phyloP scores from a whole-genome alignment of 1,284 basidiomycete species.

The Golubevia pallescens region DNA sequence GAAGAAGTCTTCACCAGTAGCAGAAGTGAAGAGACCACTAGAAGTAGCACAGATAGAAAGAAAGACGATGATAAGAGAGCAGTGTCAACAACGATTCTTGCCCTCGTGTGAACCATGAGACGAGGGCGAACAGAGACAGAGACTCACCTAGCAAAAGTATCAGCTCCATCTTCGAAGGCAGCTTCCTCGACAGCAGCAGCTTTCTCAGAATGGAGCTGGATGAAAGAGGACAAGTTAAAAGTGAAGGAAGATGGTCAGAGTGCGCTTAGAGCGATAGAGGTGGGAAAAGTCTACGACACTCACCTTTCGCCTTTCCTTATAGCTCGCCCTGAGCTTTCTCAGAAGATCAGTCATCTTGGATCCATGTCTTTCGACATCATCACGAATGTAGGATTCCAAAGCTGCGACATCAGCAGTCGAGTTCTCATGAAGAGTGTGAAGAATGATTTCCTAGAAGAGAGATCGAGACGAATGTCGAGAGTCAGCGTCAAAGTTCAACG shows the following conservation, averaged over 20 bases:
- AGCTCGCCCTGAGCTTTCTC: slow-evolving; percentile 81
- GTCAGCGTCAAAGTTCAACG: not conserved
- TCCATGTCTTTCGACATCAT: slow-evolving; percentile 85
- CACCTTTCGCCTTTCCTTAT: slow-evolving; percentile 74
- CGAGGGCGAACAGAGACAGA: slow-evolving; percentile 59
- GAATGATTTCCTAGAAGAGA: slow-evolving; percentile 78
- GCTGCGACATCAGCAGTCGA: slow-evolving; percentile 77
- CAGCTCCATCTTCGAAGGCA: slow-evolving; percentile 81
- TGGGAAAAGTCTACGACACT: slow-evolving; percentile 42
- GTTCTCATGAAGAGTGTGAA: slow-evolving; percentile 86
- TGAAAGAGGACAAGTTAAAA: slow-evolving; percentile 1
- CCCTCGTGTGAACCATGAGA: not conserved
- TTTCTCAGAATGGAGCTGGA: slow-evolving; percentile 66
- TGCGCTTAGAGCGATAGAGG: not conserved
- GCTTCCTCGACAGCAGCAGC: slow-evolving; percentile 71
- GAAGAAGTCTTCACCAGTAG: slow-evolving; percentile 90
- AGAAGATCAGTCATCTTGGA: slow-evolving; percentile 78
- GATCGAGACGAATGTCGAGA: slow-evolving; percentile 5
- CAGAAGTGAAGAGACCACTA: slow-evolving; percentile 84
- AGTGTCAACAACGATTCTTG: not conserved
- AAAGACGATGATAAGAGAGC: slow-evolving; percentile 2
- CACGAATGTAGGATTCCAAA: slow-evolving; percentile 83
- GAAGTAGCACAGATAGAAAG: slow-evolving; percentile 11
- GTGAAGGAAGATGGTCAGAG: slow-evolving; percentile 10
- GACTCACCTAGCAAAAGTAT: slow-evolving; percentile 74